Conservation (phyloP, 495 filamentous ascomycete species). For the Neurospora tetrasperma region DNA sequence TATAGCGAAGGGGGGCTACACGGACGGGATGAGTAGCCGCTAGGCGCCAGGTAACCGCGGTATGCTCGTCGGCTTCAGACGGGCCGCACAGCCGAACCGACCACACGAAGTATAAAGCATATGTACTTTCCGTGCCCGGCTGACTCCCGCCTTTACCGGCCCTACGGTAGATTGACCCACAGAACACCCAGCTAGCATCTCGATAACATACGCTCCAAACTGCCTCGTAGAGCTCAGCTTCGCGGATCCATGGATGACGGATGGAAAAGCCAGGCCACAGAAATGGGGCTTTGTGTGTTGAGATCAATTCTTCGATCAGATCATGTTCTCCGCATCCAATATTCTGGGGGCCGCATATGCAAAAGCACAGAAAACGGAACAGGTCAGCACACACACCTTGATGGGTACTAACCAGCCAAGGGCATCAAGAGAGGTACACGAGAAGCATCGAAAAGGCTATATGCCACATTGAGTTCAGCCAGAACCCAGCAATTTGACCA, state of each 20-base stretch:
- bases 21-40: background rate
- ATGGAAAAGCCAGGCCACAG: background rate
- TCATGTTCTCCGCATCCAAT: conserved; percentile 3
- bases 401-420: conserved; percentile 3
- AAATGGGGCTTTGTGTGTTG: background rate
- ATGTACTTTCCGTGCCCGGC: background rate
- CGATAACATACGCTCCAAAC: background rate
- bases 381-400: conserved; percentile 4
- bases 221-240: background rate
- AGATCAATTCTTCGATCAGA: background rate
- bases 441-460: conserved; percentile 20
- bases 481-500: conserved; percentile 24
- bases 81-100: background rate
- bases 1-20: background rate
- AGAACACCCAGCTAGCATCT: background rate
- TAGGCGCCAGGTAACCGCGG: background rate
- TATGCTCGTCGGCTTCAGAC: background rate
- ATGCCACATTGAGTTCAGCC: conserved; percentile 29
- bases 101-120: background rate
- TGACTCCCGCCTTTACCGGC: background rate
- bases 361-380: conserved; percentile 13
- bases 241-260: background rate
- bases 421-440: conserved; percentile 13
- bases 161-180: background rate
- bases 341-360: conserved; percentile 18